These are phyloP conservation scores for Erodium trifolium DNA, from an alignment of 441 rosid species.

Conservation along the genomic window DNA sequence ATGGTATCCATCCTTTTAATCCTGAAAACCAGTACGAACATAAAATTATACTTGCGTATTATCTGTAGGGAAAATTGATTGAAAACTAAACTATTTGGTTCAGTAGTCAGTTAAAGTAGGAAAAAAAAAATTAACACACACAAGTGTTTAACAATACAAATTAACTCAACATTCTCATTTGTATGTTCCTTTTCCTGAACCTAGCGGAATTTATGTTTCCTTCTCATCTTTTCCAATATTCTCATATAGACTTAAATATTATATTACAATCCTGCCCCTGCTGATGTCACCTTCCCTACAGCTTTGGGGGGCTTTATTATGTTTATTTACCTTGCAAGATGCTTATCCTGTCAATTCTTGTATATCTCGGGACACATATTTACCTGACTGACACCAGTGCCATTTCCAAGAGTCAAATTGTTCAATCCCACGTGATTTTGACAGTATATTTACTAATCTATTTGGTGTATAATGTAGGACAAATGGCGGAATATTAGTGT, in stretches of 20 bases:
- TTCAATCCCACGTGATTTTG: not conserved
- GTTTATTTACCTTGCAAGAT: not conserved
- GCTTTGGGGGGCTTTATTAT: not conserved
- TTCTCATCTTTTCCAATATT: not conserved
- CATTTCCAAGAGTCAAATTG: not conserved
- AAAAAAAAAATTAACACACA: too few relatives aligned
- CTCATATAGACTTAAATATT: not conserved
- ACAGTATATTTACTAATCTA: not conserved
- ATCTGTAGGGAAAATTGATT: too few relatives aligned
- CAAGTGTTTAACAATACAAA: too few relatives aligned
- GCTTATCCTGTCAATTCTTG: not conserved
- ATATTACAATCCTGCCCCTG: not conserved
- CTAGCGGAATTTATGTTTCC: not conserved
- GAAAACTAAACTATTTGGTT: too few relatives aligned
- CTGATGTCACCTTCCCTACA: not conserved
- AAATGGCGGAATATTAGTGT: conserved; percentile 71
- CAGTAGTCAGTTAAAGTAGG: too few relatives aligned
- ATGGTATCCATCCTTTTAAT: too few relatives aligned
- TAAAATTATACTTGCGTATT: too few relatives aligned
- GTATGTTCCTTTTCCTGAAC: not conserved
- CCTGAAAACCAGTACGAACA: too few relatives aligned
- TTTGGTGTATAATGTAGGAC: conserved; percentile 30
- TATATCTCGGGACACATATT: not conserved
- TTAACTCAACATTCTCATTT: not conserved
- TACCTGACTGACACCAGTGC: not conserved